phyloP scores from a whole-genome alignment of 345 rosid species.

The Mallotus nudiflorus region DNA sequence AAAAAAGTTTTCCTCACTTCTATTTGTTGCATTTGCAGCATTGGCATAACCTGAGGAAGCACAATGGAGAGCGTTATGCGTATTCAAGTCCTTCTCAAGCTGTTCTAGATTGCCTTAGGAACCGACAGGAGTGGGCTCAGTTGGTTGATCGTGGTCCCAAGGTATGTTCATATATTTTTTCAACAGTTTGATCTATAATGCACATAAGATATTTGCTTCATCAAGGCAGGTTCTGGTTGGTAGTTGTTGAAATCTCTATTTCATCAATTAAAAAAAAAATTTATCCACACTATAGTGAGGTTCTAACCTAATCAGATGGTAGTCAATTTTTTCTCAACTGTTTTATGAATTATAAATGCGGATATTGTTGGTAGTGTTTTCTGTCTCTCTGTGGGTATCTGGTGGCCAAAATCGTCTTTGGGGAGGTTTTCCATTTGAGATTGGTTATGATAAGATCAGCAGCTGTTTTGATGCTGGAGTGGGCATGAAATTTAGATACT shows the following conservation, averaged over 20 bases:
- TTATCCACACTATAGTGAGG: neutral
- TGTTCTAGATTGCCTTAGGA: conserved; percentile 96
- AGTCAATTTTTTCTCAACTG: neutral
- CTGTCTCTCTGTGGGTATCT: neutral
- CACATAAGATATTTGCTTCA: neutral
- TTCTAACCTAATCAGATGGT: neutral
- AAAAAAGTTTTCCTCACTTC: conserved; percentile 9
- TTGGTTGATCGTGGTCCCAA: conserved; percentile 99
- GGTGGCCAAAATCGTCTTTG: neutral
- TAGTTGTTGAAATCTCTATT: conserved; percentile 4
- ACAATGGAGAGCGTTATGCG: conserved; percentile 97
- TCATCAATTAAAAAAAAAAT: neutral
- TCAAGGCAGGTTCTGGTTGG: neutral
- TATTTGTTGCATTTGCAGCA: conserved; percentile 55
- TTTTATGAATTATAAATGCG: neutral
- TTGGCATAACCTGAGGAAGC: conserved; percentile 97
- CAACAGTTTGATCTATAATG: neutral
- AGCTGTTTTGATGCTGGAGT: neutral
- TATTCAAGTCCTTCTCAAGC: conserved; percentile 98
- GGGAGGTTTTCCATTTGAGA: conserved; percentile 1
- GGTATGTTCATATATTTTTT: conserved; percentile 37
- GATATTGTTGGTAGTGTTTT: neutral
- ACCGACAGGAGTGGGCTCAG: conserved; percentile 95
- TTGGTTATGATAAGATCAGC: neutral
- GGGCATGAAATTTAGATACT: neutral